A percentile compares a stretch with the other conserved stretches of the same genome.
Evolutionary conservation across 257 asterid species (phyloP).

Genomic region (Solanum piurae): DNA sequence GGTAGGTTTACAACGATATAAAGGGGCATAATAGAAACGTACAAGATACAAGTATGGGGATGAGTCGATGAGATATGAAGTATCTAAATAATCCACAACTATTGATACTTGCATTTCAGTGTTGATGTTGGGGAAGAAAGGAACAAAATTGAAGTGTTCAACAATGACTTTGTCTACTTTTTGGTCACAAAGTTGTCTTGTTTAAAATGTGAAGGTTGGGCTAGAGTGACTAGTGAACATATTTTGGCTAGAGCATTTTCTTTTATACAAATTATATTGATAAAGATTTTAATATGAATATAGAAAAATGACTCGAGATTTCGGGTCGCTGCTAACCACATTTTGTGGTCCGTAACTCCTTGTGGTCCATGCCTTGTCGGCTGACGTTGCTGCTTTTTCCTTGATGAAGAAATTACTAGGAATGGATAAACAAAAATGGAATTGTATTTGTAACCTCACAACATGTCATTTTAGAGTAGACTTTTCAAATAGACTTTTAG

Average conservation of each 20-base stretch:
- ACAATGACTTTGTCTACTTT: not conserved
- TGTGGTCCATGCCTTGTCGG: not conserved
- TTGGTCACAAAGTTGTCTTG: not conserved
- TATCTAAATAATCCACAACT: not conserved
- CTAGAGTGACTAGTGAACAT: not conserved
- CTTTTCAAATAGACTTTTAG: not conserved
- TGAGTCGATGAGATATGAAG: not conserved
- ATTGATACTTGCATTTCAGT: not conserved
- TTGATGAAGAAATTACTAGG: not conserved
- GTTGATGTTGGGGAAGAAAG: not conserved
- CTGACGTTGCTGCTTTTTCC: not conserved
- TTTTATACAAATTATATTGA: not conserved
- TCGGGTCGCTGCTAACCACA: accelerated
- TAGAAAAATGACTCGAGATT: not conserved
- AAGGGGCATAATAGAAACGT: not conserved
- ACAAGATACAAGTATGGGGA: not conserved
- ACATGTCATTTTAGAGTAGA: not conserved
- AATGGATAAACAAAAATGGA: not conserved
- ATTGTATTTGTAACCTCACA: not conserved
- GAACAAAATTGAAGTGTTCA: not conserved
- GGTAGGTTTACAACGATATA: not conserved
- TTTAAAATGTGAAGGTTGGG: not conserved
- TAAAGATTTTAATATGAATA: not conserved
- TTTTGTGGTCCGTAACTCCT: not conserved
- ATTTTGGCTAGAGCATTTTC: not conserved